Evolutionary conservation across 805 yeast genomes (phyloP).

Genomic region (Wickerhamomyces queroliae): DNA sequence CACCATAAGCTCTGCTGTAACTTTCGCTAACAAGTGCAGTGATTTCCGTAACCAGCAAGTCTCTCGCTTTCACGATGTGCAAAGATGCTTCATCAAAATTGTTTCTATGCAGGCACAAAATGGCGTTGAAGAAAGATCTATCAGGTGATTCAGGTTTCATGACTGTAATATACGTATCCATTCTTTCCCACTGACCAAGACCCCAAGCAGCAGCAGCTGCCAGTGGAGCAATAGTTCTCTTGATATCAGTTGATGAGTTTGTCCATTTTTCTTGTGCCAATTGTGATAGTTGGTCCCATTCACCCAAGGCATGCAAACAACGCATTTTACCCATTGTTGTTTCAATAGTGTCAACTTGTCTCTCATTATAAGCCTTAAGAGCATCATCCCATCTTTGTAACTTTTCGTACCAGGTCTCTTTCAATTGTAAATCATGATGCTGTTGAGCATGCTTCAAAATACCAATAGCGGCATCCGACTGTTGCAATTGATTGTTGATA

Average conservation of each 20-base stretch:
- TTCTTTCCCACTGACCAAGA: slow-evolving; percentile 90
- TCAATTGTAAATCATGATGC: slow-evolving; percentile 83
- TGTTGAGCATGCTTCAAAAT: slow-evolving; percentile 90
- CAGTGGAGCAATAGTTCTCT: slow-evolving; percentile 85
- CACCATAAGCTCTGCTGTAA: slow-evolving; percentile 94
- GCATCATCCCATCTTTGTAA: slow-evolving; percentile 99
- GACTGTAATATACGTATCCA: slow-evolving; percentile 85
- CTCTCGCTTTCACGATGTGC: slow-evolving; percentile 82
- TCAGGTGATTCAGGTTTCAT: slow-evolving; percentile 94
- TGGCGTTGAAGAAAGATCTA: slow-evolving; percentile 90
- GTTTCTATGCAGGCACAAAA: slow-evolving; percentile 77
- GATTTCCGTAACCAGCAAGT: slow-evolving; percentile 83
- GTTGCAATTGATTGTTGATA: slow-evolving; percentile 91
- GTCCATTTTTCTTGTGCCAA: slow-evolving; percentile 86
- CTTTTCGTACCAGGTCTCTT: slow-evolving; percentile 97
- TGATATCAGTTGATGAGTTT: slow-evolving; percentile 61
- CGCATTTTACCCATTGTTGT: slow-evolving; percentile 97
- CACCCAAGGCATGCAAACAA: slow-evolving; percentile 96
- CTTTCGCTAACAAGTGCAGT: slow-evolving; percentile 94
- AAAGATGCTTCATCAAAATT: slow-evolving; percentile 75
- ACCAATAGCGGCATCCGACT: slow-evolving; percentile 97
- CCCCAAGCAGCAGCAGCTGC: slow-evolving; percentile 99
- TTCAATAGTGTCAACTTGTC: slow-evolving; percentile 75
- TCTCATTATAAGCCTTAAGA: slow-evolving; percentile 75
- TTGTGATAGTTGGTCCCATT: slow-evolving; percentile 90